These are phyloP conservation scores for Candida easanensis DNA, from an alignment of 805 yeast species.

Conservation along the genomic window DNA sequence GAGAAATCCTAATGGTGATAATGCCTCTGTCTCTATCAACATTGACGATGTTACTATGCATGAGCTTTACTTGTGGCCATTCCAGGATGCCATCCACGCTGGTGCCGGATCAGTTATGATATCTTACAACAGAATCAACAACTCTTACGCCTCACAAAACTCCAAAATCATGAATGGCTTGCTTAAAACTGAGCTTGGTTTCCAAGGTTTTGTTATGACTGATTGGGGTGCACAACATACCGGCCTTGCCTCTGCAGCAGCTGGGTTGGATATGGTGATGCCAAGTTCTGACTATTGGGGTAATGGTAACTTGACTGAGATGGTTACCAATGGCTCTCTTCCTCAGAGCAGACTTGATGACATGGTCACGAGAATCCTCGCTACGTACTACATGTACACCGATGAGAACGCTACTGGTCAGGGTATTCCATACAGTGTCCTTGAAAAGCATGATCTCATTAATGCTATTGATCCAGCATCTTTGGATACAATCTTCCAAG, in stretches of 20 bases:
- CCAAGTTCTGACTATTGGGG: constrained; percentile 7
- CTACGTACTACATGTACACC: constrained; percentile 7
- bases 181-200: constrained; percentile 7
- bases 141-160: constrained; percentile 9
- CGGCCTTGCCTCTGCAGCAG: constrained; percentile 4
- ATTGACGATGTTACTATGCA: constrained; percentile 9
- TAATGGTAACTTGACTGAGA: constrained; percentile 6
- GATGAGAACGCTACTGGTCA: constrained; percentile 4
- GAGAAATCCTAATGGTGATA: constrained; percentile 5
- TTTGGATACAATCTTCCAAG: constrained; percentile 6
- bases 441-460: constrained; percentile 3
- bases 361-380: constrained; percentile 8
- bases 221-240: constrained; percentile 9
- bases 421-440: constrained; percentile 8
- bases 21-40: constrained; percentile 3
- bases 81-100: constrained; percentile 7
- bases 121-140: constrained; percentile 10
- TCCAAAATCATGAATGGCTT: constrained; percentile 8
- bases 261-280: constrained; percentile 12
- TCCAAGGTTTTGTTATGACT: constrained; percentile 10
- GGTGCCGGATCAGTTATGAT: constrained; percentile 9
- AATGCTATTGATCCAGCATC: constrained; percentile 9
- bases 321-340: constrained; percentile 5
- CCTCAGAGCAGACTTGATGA: constrained; percentile 9
- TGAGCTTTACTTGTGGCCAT: constrained; percentile 12